Evolutionary conservation across 495 filamentous ascomycete species (phyloP), one percentile per base, ranked within the genome.

Genomic region (Tuber magnatum): DNA sequence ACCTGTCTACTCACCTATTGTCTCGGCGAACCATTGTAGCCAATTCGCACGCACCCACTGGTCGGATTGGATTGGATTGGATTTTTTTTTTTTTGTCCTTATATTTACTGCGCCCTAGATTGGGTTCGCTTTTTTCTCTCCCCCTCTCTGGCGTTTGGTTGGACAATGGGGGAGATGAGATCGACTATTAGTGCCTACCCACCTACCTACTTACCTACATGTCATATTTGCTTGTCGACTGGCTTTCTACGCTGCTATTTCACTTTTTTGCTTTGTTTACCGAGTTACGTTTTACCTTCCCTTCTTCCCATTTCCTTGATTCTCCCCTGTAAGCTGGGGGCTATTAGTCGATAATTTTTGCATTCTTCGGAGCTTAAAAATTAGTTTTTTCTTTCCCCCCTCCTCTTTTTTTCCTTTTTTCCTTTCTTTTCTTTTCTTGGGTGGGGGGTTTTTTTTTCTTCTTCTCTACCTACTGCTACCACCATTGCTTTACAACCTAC

Each of bases 21-120:
- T 65, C 43, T 40, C 32, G 41, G 32, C 28, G 68, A 20, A 69
- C 70, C 42, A 44, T 68, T 56, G 35, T 61, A 40, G 51, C 22
- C 40, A 68, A 61, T 35, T 69, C 73, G 32, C 39, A 71, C 43
- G 73, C 43, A 28, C 28, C n/a, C 41, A 46, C 38, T 71, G 70
- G 44, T 38, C 39, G 38, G 44, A 71, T 43, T 35, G 56, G 56
- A 65, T 20, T 65, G 56, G 61, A 42, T 32, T 28, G 43, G 32
- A 56, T 61, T 43, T 70, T n/a, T 35, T 22, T 8, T 39, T 40
- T 35, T n/a, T 73, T 48, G 40, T 69, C 20, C 0, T 35, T 68
- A 20, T 32, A 39, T 44, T 70, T 70, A 4, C 51, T 74, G 40
- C 61, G 32, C 61, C 40, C 46, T 73, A 39, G 46, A 56, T 73